These are phyloP conservation scores for Alternaria consortialis DNA, from an alignment of 2,329 filamentous ascomycete species.

Conservation along the genomic window DNA sequence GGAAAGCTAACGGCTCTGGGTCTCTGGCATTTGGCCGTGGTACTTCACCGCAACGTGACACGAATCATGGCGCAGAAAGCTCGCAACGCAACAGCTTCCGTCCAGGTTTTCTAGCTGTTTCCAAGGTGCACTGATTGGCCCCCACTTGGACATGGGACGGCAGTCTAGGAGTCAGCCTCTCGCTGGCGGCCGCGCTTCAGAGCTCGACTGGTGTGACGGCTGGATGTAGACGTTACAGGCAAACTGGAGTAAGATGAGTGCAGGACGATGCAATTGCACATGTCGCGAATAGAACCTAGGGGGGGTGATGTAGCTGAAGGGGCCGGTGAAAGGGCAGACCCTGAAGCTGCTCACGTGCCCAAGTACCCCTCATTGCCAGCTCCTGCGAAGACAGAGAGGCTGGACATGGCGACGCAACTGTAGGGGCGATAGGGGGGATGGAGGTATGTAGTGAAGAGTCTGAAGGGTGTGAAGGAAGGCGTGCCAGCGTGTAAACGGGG, in stretches of 20 bases:
- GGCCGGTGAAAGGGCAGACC: conserved; percentile 6
- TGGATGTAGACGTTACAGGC: conserved; percentile 8
- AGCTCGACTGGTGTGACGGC: conserved; percentile 40
- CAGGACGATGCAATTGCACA: conserved; percentile 8
- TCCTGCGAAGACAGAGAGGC: neutral
- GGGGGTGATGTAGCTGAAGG: neutral
- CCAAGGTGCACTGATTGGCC: conserved; percentile 42
- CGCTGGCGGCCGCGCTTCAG: conserved; percentile 30
- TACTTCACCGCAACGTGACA: conserved; percentile 25
- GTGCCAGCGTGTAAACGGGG: conserved; percentile 18
- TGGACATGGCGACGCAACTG: neutral
- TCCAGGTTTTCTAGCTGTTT: conserved; percentile 48
- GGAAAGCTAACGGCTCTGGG: conserved; percentile 1
- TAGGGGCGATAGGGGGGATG: neutral
- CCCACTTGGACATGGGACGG: conserved; percentile 19
- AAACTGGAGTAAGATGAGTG: conserved; percentile 6
- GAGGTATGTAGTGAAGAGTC: neutral
- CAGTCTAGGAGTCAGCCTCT: conserved; percentile 20
- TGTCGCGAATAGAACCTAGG: conserved; percentile 9
- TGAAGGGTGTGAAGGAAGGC: neutral
- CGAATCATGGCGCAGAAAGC: conserved; percentile 34
- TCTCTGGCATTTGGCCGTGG: neutral
- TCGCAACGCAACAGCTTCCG: conserved; percentile 20
- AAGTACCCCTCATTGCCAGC: conserved; percentile 22
- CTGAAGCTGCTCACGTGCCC: conserved; percentile 26